phyloP scores from a whole-genome alignment of 371 early-diverging fungal genomes.

The Dinochytrium kinnereticum region DNA sequence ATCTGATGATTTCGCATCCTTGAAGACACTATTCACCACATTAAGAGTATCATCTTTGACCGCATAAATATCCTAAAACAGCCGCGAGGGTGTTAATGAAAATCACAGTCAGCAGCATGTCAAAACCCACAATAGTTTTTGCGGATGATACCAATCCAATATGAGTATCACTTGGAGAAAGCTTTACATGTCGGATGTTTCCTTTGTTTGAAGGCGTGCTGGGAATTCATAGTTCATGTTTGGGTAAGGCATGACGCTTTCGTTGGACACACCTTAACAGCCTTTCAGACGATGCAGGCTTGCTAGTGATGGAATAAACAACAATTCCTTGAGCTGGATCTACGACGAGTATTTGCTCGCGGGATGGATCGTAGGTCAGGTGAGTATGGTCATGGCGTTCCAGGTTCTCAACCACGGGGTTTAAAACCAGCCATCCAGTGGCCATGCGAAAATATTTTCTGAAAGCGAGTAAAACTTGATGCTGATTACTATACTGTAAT shows the following conservation, averaged over 20 bases:
- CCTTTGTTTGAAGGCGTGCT: constrained; percentile 24
- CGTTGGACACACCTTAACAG: neutral
- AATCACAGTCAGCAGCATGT: constrained; percentile 1
- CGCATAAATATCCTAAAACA: constrained; percentile 6
- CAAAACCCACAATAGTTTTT: constrained; percentile 37
- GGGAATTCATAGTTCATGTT: neutral
- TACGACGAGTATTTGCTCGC: neutral
- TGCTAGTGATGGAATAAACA: neutral
- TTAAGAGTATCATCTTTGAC: neutral
- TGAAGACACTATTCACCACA: constrained; percentile 23
- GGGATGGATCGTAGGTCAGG: constrained; percentile 9
- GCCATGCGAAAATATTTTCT: no score
- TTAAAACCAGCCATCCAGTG: no score
- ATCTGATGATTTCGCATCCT: constrained; percentile 40
- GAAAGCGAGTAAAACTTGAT: no score
- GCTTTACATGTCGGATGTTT: constrained; percentile 37
- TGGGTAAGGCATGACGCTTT: neutral
- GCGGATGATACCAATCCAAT: constrained; percentile 44
- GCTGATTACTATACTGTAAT: no score
- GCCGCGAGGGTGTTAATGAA: neutral
- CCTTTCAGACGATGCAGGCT: neutral
- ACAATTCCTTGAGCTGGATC: constrained; percentile 8
- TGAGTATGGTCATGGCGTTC: constrained; percentile 4
- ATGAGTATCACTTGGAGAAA: constrained; percentile 34
- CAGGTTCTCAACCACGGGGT: constrained; percentile 1